phyloP scores from a whole-genome alignment of 2,329 filamentous ascomycete species.

The Phaeosphaeriaceae sp. region DNA sequence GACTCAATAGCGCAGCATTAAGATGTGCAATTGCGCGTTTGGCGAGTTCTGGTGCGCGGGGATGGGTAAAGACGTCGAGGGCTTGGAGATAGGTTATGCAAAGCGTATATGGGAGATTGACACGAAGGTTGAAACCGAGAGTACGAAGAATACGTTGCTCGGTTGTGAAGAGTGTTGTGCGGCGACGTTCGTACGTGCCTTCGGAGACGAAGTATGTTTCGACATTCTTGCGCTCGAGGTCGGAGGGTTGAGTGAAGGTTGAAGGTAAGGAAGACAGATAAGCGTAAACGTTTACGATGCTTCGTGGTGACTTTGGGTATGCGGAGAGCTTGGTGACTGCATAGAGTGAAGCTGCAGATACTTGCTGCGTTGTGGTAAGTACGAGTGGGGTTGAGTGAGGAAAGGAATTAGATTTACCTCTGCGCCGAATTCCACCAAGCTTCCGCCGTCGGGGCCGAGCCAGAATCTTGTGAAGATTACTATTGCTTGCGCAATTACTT shows the following conservation, averaged over 20 bases:
- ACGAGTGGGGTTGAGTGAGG: background rate
- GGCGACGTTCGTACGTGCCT: constrained; percentile 65
- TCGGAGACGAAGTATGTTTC: constrained; percentile 69
- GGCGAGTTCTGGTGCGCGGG: constrained; percentile 61
- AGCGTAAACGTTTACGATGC: constrained; percentile 82
- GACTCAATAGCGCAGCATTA: constrained; percentile 85
- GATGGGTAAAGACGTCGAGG: constrained; percentile 68
- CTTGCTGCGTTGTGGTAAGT: constrained; percentile 63
- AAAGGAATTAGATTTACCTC: constrained; percentile 57
- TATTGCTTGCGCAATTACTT: constrained; percentile 83
- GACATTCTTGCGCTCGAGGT: constrained; percentile 27
- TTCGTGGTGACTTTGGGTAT: constrained; percentile 75
- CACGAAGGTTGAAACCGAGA: constrained; percentile 82
- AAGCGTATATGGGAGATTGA: constrained; percentile 83
- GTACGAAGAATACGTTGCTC: constrained; percentile 79
- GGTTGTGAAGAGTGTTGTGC: constrained; percentile 71
- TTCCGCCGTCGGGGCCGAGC: constrained; percentile 63
- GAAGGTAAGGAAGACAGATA: constrained; percentile 74
- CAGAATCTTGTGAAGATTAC: constrained; percentile 83
- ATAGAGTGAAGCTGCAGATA: constrained; percentile 82
- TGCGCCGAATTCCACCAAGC: constrained; percentile 58
- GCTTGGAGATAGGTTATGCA: constrained; percentile 93
- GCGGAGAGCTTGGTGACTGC: constrained; percentile 83
- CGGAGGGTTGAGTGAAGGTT: constrained; percentile 56
- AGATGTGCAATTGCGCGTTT: constrained; percentile 74